A percentile compares a stretch with the other conserved stretches of the same genome.
Conservation (phyloP, 371 early-diverging fungal genomes). For the Thermomucor indicae-seudaticae region DNA sequence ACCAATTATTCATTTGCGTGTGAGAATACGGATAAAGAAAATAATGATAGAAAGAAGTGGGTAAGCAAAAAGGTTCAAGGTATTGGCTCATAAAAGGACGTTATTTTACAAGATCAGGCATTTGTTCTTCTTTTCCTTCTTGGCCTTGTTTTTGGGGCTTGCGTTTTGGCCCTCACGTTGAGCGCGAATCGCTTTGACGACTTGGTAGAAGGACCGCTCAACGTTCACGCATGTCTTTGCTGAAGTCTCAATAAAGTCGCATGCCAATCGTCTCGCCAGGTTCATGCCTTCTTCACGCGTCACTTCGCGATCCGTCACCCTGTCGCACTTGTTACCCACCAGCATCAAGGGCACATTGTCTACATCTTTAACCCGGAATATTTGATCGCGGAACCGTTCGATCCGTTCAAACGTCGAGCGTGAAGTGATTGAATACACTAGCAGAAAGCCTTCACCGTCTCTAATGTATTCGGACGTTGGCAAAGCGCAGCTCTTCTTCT, state of each 20-base stretch:
- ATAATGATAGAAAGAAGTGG: neutral
- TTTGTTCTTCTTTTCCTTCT: constrained; percentile 9
- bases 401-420: constrained; percentile 81
- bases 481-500: neutral
- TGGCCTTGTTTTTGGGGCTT: constrained; percentile 28
- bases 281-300: constrained; percentile 52
- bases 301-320: constrained; percentile 72
- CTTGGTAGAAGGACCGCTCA: constrained; percentile 57
- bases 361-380: constrained; percentile 77
- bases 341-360: constrained; percentile 81
- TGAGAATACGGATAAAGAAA: neutral
- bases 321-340: constrained; percentile 91
- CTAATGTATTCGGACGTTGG: no score
- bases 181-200: constrained; percentile 47
- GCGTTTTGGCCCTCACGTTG: constrained; percentile 9
- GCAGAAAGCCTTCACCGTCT: constrained; percentile 87
- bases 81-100: neutral
- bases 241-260: constrained; percentile 74
- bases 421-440: constrained; percentile 84
- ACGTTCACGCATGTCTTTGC: constrained; percentile 80
- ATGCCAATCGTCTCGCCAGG: constrained; percentile 14
- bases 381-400: constrained; percentile 75
- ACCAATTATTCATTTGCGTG: no score
- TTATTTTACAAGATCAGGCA: constrained; percentile 4
- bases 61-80: neutral